These are phyloP conservation scores for Plicaturopsis crispa DNA, from an alignment of 768 basidiomycete genomes.

Conservation along the genomic window DNA sequence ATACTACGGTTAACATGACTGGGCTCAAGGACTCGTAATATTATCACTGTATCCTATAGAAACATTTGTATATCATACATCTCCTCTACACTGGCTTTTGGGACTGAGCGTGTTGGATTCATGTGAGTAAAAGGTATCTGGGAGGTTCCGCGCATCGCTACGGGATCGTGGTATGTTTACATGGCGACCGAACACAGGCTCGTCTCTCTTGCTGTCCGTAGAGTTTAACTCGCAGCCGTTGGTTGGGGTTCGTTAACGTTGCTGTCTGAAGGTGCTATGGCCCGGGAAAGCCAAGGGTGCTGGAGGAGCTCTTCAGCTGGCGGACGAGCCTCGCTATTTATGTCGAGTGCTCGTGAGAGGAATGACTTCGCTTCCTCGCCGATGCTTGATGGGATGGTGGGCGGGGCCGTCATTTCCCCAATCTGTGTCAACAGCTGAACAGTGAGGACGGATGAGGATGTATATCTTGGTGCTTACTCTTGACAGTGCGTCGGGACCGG, in stretches of 20 bases:
- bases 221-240: no score
- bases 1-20: no score
- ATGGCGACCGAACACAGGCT: no score
- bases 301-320: slow-evolving; percentile 69
- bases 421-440: slow-evolving; percentile 46
- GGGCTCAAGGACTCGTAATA: no score
- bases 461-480: slow-evolving; percentile 66
- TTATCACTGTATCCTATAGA: slow-evolving; percentile 6
- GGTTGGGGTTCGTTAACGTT: no score
- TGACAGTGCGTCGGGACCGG: slow-evolving; percentile 99
- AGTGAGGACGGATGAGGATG: not conserved
- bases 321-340: slow-evolving; percentile 75
- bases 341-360: slow-evolving; percentile 77
- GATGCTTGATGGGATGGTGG: slow-evolving; percentile 86
- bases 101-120: no score
- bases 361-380: slow-evolving; percentile 84
- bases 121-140: no score
- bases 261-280: slow-evolving; percentile 21
- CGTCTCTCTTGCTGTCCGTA: no score
- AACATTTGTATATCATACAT: slow-evolving; percentile 3
- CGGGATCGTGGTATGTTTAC: no score
- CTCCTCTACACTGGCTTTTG: no score
- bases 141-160: no score
- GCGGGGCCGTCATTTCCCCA: slow-evolving; percentile 82
- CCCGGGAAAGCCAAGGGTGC: slow-evolving; percentile 65